These are phyloP conservation scores for Butyriboletus loyo DNA, from an alignment of 768 basidiomycete species.

Conservation along the genomic window DNA sequence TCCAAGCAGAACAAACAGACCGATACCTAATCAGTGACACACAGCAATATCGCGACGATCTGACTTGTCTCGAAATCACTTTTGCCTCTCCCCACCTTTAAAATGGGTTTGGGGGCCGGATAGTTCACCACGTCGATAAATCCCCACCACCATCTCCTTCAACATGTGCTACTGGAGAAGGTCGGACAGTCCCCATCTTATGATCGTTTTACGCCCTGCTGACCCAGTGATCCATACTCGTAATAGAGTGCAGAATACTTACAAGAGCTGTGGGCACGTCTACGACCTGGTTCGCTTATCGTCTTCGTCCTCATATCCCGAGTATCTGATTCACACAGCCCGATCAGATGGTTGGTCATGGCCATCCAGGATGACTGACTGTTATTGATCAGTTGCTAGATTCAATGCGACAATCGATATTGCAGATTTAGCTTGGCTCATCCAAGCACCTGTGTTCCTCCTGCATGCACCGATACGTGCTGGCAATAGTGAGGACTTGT, in stretches of 20 bases:
- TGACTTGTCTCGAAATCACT: slow-evolving; percentile 20
- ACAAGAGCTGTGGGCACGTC: slow-evolving; percentile 53
- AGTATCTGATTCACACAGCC: slow-evolving; percentile 38
- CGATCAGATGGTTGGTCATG: slow-evolving; percentile 51
- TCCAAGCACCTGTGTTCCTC: slow-evolving; percentile 52
- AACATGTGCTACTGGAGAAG: slow-evolving; percentile 73
- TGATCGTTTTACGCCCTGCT: slow-evolving; percentile 12
- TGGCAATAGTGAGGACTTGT: slow-evolving; percentile 69
- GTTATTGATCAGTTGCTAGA: slow-evolving; percentile 38
- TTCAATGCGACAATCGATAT: slow-evolving; percentile 58
- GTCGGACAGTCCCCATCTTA: slow-evolving; percentile 36
- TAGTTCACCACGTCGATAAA: slow-evolving; percentile 1
- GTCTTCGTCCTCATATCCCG: slow-evolving; percentile 9
- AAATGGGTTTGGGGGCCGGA: slow-evolving; percentile 13
- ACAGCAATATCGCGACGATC: slow-evolving; percentile 26
- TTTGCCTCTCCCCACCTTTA: slow-evolving; percentile 19
- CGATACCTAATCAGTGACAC: slow-evolving; percentile 25
- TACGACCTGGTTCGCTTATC: slow-evolving; percentile 46
- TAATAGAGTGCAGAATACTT: slow-evolving; percentile 62
- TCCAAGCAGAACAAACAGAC: slow-evolving; percentile 17
- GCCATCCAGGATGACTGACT: background rate
- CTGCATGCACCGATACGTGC: slow-evolving; percentile 57
- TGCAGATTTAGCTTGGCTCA: slow-evolving; percentile 74
- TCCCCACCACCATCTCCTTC: slow-evolving; percentile 21
- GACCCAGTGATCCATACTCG: slow-evolving; percentile 3